A percentile compares a stretch with the other conserved stretches of the same genome.
These are phyloP conservation scores for Prunus fruticosa DNA, from an alignment of 306 rosid species.

Conservation along the genomic window DNA sequence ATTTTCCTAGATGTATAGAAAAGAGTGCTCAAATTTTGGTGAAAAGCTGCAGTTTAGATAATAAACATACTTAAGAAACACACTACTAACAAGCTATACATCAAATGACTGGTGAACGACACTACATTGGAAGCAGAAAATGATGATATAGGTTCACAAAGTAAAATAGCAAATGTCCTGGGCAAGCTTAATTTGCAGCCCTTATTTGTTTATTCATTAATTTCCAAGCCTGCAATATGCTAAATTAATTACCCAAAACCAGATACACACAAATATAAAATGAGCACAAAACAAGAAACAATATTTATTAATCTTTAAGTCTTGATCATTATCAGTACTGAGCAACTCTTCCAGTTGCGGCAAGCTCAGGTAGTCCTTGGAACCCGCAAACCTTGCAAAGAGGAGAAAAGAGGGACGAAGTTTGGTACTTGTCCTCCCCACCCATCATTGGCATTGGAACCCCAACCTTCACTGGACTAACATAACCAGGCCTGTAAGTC, in stretches of 20 bases:
- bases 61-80: not conserved
- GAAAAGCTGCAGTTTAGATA: not conserved
- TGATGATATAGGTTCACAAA: not conserved
- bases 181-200: conserved; percentile 38
- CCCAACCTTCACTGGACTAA: conserved; percentile 68
- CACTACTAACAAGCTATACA: not conserved
- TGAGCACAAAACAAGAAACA: not conserved
- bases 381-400: conserved; percentile 55
- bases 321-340: conserved; percentile 28
- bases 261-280: not conserved
- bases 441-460: conserved; percentile 72
- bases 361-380: conserved; percentile 41
- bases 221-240: conserved; percentile 3
- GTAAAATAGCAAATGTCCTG: conserved; percentile 6
- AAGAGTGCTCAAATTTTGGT: not conserved
- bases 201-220: conserved; percentile 30
- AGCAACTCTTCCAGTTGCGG: conserved; percentile 35
- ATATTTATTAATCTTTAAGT: not conserved
- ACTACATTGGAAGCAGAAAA: not conserved
- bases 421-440: conserved; percentile 64
- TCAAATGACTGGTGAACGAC: not conserved
- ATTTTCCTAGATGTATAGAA: not conserved
- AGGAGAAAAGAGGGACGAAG: conserved; percentile 48
- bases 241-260: conserved; percentile 19
- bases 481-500: conserved; percentile 63